Evolutionary conservation across 2,329 filamentous ascomycete species (phyloP).

Genomic region (Colletotrichum godetiae): DNA sequence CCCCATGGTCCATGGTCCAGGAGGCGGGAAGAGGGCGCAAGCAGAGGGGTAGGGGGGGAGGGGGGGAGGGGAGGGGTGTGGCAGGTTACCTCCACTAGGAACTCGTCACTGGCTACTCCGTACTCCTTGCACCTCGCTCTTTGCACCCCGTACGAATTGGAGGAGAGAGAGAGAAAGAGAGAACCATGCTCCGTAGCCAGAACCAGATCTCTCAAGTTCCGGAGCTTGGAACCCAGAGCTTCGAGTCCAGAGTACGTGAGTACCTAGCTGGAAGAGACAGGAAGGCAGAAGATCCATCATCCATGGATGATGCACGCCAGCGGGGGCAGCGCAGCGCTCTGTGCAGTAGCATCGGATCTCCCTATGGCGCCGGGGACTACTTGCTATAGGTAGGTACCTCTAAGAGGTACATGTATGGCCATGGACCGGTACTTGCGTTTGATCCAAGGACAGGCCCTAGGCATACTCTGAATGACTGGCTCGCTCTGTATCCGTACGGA

Average conservation of each 20-base stretch:
- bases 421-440: background rate
- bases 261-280: background rate
- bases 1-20: slow-evolving; percentile 14
- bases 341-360: slow-evolving; percentile 31
- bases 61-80: background rate
- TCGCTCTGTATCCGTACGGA: background rate
- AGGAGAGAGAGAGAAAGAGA: background rate
- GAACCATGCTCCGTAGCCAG: background rate
- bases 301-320: slow-evolving; percentile 22
- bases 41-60: background rate
- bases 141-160: background rate
- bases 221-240: background rate
- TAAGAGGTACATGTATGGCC: background rate
- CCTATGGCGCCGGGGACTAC: slow-evolving; percentile 10
- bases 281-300: slow-evolving; percentile 16
- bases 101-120: background rate
- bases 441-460: background rate
- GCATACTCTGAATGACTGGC: background rate
- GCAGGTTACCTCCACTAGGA: background rate
- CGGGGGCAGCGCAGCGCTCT: slow-evolving; percentile 20
- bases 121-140: background rate
- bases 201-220: background rate
- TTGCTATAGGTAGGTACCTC: background rate
- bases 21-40: slow-evolving; percentile 12
- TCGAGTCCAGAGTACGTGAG: background rate